Conservation (phyloP, 495 filamentous ascomycete genomes). For the Physcia stellaris region DNA sequence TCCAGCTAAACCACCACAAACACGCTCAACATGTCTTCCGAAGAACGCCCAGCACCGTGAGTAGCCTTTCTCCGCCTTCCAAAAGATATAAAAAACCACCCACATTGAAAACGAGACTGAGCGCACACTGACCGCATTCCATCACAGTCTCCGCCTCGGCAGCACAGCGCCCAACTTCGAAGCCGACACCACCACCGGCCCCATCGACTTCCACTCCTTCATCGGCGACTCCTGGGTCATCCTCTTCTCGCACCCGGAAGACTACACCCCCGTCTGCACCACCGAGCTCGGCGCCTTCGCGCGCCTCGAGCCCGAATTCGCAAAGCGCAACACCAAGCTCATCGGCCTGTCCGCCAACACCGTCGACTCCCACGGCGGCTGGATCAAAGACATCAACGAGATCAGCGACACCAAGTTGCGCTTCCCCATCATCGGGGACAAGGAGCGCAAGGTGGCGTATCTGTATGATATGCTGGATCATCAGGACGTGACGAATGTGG, state of each 20-base stretch:
- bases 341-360: constrained; percentile 88
- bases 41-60: constrained; percentile 17
- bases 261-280: constrained; percentile 58
- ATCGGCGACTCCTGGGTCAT: constrained; percentile 90
- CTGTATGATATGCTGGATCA: constrained; percentile 94
- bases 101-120: too few species aligned
- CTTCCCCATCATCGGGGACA: constrained; percentile 97
- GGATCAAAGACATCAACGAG: constrained; percentile 97
- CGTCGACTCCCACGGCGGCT: constrained; percentile 46
- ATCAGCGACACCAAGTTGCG: constrained; percentile 64
- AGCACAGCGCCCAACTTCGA: constrained; percentile 85
- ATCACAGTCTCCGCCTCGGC: constrained; percentile 67
- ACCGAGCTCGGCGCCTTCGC: constrained; percentile 96
- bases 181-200: constrained; percentile 78
- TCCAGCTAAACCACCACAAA: too few species aligned
- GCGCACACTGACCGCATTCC: neutral
- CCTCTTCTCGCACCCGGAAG: constrained; percentile 92
- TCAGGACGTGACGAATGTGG: constrained; percentile 75
- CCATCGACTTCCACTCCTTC: constrained; percentile 95
- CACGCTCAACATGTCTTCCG: too few species aligned
- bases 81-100: neutral
- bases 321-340: constrained; percentile 83
- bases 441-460: constrained; percentile 83
- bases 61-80: neutral
- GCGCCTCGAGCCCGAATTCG: constrained; percentile 94